Evolutionary conservation across 163 green algal genomes (phyloP).

Genomic region (Coccomyxa subellipsoidea): DNA sequence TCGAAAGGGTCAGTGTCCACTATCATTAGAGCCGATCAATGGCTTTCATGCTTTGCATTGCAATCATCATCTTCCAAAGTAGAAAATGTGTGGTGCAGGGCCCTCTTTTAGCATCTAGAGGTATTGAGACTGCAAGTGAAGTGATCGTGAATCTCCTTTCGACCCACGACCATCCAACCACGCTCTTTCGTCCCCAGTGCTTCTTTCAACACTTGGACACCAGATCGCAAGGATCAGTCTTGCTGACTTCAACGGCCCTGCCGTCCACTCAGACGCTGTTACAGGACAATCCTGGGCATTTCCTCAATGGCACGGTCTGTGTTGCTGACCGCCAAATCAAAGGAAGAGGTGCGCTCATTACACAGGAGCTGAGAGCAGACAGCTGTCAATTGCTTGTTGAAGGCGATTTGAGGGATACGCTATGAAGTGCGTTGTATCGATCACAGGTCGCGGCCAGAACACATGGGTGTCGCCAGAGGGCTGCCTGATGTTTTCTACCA

Average conservation of each 20-base stretch:
- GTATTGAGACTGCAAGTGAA: not conserved
- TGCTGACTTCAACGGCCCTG: slow-evolving; percentile 33
- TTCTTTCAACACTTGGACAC: slow-evolving; percentile 29
- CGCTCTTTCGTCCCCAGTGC: not conserved
- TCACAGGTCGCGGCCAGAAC: slow-evolving; percentile 75
- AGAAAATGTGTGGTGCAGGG: not conserved
- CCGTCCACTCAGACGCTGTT: slow-evolving; percentile 54
- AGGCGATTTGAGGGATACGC: too few species aligned
- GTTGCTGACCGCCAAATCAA: slow-evolving; percentile 49
- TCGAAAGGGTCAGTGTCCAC: not conserved
- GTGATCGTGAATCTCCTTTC: not conserved
- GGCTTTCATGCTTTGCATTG: not conserved
- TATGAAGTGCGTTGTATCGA: too few species aligned
- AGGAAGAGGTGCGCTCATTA: slow-evolving; percentile 48
- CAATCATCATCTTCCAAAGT: not conserved
- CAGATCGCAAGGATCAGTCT: slow-evolving; percentile 23
- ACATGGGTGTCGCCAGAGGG: slow-evolving; percentile 82
- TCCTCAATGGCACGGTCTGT: slow-evolving; percentile 50
- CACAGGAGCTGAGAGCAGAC: too few species aligned
- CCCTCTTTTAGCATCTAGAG: not conserved
- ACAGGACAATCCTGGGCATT: slow-evolving; percentile 32
- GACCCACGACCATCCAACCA: not conserved
- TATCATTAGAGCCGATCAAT: not conserved
- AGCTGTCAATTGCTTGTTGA: too few species aligned
- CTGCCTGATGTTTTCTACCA: slow-evolving; percentile 91